Conservation (phyloP, 768 basidiomycete genomes). For the Pholiota microspora region DNA sequence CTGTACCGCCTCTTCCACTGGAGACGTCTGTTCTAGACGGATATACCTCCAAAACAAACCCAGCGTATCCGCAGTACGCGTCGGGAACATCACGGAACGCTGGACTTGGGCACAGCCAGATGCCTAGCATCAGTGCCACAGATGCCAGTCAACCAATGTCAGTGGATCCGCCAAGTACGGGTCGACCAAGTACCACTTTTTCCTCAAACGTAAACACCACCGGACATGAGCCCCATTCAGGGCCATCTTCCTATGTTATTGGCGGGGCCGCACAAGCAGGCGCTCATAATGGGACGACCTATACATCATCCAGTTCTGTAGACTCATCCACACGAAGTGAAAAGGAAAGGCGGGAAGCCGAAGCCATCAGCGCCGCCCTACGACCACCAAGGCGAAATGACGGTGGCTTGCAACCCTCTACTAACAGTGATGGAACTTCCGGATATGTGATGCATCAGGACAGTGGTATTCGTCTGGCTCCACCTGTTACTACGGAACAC, state of each 20-base stretch:
- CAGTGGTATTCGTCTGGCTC: conserved; percentile 15
- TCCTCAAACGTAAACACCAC: not conserved
- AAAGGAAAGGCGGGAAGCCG: conserved; percentile 12
- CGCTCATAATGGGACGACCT: not conserved
- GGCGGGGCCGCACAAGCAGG: not conserved
- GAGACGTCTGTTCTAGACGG: not conserved
- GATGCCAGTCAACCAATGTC: not conserved
- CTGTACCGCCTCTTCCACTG: conserved; percentile 6
- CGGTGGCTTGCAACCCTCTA: not conserved
- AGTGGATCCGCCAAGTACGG: conserved; percentile 2
- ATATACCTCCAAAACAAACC: not conserved
- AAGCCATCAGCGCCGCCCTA: conserved; percentile 6
- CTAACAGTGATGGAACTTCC: not conserved
- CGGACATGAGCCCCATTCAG: not conserved
- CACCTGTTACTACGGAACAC: not conserved
- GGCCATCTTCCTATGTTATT: not conserved
- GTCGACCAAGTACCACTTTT: not conserved
- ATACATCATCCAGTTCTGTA: not conserved
- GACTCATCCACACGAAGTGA: conserved; percentile 6
- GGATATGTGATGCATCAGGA: conserved; percentile 12
- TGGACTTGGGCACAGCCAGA: conserved; percentile 1
- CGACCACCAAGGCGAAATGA: not conserved
- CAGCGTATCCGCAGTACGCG: not conserved
- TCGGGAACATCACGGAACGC: not conserved
- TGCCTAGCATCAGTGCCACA: conserved; percentile 13